These are phyloP conservation scores for Taiozyma sp. DNA, from an alignment of 1,139 yeast genomes.

Conservation along the genomic window DNA sequence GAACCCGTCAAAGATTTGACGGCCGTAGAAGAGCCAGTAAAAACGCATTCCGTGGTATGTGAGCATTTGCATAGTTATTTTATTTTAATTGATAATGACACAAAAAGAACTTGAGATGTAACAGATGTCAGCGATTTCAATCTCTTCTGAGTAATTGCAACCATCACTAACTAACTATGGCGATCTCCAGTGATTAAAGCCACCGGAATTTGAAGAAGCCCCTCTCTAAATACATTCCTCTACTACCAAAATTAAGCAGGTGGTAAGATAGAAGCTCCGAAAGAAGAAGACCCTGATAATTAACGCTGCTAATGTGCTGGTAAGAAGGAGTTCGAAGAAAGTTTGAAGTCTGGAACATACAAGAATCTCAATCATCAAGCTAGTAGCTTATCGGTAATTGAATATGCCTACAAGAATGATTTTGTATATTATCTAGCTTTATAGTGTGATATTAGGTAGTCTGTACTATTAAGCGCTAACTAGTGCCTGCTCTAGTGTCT, in stretches of 20 bases:
- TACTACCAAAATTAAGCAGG: background rate
- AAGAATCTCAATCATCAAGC: too few relatives aligned
- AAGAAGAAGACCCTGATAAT: too few relatives aligned
- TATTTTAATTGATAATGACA: background rate
- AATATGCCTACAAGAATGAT: too few relatives aligned
- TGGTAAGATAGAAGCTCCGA: too few relatives aligned
- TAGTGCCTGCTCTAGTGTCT: slow-evolving; percentile 30
- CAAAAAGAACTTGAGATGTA: background rate
- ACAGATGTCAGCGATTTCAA: background rate
- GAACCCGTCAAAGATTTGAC: slow-evolving; percentile 70
- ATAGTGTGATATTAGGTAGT: background rate
- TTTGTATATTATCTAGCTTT: too few relatives aligned
- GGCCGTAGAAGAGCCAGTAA: slow-evolving; percentile 30
- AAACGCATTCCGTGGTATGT: slow-evolving; percentile 24
- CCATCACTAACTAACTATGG: too few relatives aligned
- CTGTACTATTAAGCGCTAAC: background rate
- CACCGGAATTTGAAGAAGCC: too few relatives aligned
- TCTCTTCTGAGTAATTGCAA: too few relatives aligned
- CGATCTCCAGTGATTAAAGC: too few relatives aligned
- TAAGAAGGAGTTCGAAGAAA: slow-evolving; percentile 30
- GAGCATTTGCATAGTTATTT: background rate
- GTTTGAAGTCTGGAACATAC: background rate
- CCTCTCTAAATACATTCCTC: background rate
- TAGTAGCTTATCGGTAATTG: too few relatives aligned
- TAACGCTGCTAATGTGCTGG: slow-evolving; percentile 14